Conservation (phyloP, 805 yeast species). For the Schizosaccharomyces lindneri region DNA sequence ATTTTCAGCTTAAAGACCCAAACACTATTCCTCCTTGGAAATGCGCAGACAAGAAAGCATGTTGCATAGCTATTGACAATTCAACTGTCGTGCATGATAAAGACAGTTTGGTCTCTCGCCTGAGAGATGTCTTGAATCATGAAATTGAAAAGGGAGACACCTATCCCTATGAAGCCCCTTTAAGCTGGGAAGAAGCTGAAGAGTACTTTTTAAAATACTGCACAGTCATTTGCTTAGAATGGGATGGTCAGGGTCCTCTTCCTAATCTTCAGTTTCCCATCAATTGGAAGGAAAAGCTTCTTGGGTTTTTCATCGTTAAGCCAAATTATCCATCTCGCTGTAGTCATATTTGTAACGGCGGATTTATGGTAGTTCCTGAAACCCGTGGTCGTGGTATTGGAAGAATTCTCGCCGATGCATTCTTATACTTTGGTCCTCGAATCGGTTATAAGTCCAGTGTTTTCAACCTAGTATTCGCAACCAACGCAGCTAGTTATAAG, state of each 20-base stretch:
- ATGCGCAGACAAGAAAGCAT: background rate
- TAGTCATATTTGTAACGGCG: conserved; percentile 72
- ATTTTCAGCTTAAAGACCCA: background rate
- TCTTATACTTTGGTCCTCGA: conserved; percentile 46
- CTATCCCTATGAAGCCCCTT: background rate
- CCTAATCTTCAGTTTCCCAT: background rate
- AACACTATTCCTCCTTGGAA: background rate
- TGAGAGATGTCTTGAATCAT: background rate
- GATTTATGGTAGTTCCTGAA: conserved; percentile 40
- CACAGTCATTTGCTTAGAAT: background rate
- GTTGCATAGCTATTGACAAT: background rate
- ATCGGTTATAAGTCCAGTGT: conserved; percentile 65
- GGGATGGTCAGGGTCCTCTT: background rate
- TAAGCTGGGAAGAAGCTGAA: background rate
- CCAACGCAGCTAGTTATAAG: conserved; percentile 46
- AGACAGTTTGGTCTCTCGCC: background rate
- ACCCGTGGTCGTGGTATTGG: conserved; percentile 52
- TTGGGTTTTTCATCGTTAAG: conserved; percentile 25
- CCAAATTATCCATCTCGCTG: conserved; percentile 74
- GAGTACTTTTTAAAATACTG: background rate
- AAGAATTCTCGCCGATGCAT: conserved; percentile 37
- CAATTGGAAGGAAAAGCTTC: background rate
- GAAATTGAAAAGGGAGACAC: conserved; percentile 1
- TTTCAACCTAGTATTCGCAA: conserved; percentile 65
- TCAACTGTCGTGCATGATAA: background rate